These are phyloP conservation scores for Aspergillus ellipticus DNA, from an alignment of 495 filamentous ascomycete species.

Conservation along the genomic window DNA sequence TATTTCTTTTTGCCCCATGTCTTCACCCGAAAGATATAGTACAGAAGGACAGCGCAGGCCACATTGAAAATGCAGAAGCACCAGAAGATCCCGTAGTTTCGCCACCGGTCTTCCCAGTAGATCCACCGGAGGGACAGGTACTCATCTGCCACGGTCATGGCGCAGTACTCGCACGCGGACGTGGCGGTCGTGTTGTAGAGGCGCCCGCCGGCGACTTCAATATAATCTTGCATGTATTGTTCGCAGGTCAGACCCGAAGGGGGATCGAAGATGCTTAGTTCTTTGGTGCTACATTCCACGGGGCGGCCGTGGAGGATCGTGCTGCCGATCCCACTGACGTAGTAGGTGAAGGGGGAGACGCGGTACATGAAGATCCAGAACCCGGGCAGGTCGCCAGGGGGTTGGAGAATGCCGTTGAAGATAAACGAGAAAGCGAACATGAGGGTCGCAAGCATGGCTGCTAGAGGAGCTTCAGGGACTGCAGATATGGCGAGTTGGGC, in stretches of 20 bases:
- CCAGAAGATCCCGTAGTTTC: constrained; percentile 60
- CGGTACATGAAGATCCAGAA: constrained; percentile 82
- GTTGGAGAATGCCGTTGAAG: constrained; percentile 58
- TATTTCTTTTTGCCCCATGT: not conserved
- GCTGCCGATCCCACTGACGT: constrained; percentile 40
- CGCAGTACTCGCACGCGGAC: constrained; percentile 55
- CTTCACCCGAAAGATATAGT: constrained; percentile 62
- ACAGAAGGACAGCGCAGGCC: constrained; percentile 56
- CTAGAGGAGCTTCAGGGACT: constrained; percentile 49
- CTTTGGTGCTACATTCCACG: constrained; percentile 50
- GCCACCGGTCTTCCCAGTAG: constrained; percentile 57
- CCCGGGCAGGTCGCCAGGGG: constrained; percentile 50
- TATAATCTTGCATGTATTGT: constrained; percentile 35
- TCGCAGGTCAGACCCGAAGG: constrained; percentile 46
- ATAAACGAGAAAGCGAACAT: constrained; percentile 53
- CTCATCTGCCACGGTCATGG: constrained; percentile 51
- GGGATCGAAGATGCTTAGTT: constrained; percentile 50
- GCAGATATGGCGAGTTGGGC: constrained; percentile 54
- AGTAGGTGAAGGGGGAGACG: constrained; percentile 64
- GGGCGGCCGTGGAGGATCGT: constrained; percentile 39
- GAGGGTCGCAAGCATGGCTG: constrained; percentile 51
- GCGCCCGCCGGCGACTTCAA: constrained; percentile 24
- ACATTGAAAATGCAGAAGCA: constrained; percentile 68
- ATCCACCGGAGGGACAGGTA: constrained; percentile 51
- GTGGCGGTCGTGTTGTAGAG: constrained; percentile 45